Conservation (phyloP, 2,329 filamentous ascomycete genomes). For the Monilinia fructigena region DNA sequence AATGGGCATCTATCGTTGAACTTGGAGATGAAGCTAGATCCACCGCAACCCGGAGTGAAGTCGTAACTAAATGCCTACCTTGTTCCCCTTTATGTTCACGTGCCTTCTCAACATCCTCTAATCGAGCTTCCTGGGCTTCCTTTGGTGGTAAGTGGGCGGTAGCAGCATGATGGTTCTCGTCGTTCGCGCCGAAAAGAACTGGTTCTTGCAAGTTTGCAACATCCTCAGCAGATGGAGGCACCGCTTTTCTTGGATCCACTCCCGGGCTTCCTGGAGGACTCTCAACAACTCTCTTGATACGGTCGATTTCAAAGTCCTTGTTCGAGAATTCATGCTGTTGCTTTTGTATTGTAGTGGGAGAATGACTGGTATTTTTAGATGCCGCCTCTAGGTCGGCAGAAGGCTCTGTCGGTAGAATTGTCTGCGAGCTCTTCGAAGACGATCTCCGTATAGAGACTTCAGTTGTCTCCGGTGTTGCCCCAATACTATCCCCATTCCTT, state of each 20-base stretch:
- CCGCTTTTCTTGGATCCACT: constrained; percentile 37
- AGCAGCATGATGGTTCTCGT: constrained; percentile 34
- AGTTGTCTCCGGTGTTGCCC: constrained; percentile 20
- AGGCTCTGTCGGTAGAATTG: constrained; percentile 33
- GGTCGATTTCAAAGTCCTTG: constrained; percentile 33
- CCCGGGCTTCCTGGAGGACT: constrained; percentile 38
- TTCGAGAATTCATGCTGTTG: constrained; percentile 20
- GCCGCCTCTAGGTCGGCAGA: constrained; percentile 31
- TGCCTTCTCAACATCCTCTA: constrained; percentile 41
- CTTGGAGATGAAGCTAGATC: constrained; percentile 55
- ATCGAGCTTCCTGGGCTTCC: constrained; percentile 49
- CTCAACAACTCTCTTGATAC: constrained; percentile 33
- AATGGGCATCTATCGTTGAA: constrained; percentile 68
- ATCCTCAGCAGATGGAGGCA: constrained; percentile 42
- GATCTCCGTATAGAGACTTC: constrained; percentile 32
- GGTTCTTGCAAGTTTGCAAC: constrained; percentile 37
- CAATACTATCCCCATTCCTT: constrained; percentile 24
- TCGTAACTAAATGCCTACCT: constrained; percentile 40
- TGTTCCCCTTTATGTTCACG: constrained; percentile 37
- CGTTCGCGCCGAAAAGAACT: constrained; percentile 31
- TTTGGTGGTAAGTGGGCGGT: constrained; percentile 49
- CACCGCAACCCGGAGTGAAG: constrained; percentile 41
- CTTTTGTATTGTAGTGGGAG: constrained; percentile 25
- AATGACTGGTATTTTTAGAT: constrained; percentile 29
- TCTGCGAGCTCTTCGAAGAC: constrained; percentile 39